Base-by-base conservation (phyloP, 1,139 yeast genomes). In the Diutina pseudorugosa region DNA sequence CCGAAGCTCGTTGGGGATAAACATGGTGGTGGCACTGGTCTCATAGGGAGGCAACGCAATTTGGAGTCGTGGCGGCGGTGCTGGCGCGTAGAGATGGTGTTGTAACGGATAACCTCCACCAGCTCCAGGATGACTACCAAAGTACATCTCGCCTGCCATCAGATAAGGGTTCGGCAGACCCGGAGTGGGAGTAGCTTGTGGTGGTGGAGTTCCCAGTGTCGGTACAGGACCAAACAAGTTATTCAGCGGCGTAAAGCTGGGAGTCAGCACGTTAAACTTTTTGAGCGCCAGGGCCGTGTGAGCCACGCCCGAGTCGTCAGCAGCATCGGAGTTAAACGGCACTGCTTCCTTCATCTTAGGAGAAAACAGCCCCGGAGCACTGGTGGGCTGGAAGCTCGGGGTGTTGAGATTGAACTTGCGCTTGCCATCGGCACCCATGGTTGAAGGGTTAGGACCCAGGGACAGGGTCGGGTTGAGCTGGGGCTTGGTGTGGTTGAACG, bases 41-140 rank as follows among this genome's bases (percentile, higher is more conserved):
- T 89, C 91, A 63, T 89, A 81, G 1, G 86, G 79, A 47, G 79
- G 76, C 56, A 85, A 68, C 4, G 83, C 82, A 9, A 79, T 67
- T 19, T 76, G 72, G 55, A 81, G 67, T 57, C 86, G 80, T 27
- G 91, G 91, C 4, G 95, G 94, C 3, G 95, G 88, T 19, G 80
- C 79, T 1, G 98, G 97, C 0, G 97, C 95, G 66, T 91, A 91
- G 51, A 90, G 68, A 66, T 91, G 96, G 62, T 88, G 87, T 61
- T 90, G 93, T 51, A 89, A 70, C 1, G 96, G 93, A 59, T 73
- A 84, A 55, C 41, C 53, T 25, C 58, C 50, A 68, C 60, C 4
- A 62, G 54, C 20, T 63, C 57, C 27, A 55, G 56, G 40, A 55
- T 63, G 25, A 52, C 55, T 54, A 55, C 53, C 36, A 27, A 45